Evolutionary conservation across 805 yeast genomes (phyloP).

Genomic region (Metschnikowia anglica): DNA sequence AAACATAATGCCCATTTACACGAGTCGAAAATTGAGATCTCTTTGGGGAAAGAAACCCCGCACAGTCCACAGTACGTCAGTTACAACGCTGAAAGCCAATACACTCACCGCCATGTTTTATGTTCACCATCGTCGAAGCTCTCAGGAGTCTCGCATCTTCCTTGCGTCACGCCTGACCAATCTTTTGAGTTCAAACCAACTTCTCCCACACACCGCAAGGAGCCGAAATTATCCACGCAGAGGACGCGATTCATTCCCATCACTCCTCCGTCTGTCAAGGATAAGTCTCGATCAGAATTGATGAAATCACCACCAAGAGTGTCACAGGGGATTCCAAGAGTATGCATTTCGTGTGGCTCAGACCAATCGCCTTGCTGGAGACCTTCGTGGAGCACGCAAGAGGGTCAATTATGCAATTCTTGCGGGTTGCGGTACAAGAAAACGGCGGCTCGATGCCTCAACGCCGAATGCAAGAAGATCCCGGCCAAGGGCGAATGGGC

Average conservation of each 20-base stretch:
- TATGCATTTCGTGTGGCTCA: constrained; percentile 87
- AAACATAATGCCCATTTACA: background rate
- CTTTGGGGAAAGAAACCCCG: no score
- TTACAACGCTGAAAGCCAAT: no score
- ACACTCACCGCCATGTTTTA: background rate
- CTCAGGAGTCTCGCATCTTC: background rate
- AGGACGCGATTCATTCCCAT: constrained; percentile 36
- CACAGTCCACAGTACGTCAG: background rate
- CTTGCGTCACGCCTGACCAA: constrained; percentile 1
- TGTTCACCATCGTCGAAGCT: background rate
- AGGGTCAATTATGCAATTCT: constrained; percentile 95
- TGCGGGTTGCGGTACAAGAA: constrained; percentile 95
- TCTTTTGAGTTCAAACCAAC: constrained; percentile 1
- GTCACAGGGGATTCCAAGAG: constrained; percentile 41
- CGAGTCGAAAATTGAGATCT: no score
- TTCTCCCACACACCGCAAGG: background rate
- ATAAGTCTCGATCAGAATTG: constrained; percentile 31
- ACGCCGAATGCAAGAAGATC: constrained; percentile 71
- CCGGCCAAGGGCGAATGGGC: constrained; percentile 98
- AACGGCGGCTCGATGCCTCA: constrained; percentile 87
- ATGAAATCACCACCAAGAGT: constrained; percentile 34
- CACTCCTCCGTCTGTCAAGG: constrained; percentile 40
- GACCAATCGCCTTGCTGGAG: constrained; percentile 97
- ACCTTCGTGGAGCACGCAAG: constrained; percentile 88
- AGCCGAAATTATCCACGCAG: background rate